Base-by-base conservation (phyloP, 2,329 filamentous ascomycete species). In the Madurella fahalii region DNA sequence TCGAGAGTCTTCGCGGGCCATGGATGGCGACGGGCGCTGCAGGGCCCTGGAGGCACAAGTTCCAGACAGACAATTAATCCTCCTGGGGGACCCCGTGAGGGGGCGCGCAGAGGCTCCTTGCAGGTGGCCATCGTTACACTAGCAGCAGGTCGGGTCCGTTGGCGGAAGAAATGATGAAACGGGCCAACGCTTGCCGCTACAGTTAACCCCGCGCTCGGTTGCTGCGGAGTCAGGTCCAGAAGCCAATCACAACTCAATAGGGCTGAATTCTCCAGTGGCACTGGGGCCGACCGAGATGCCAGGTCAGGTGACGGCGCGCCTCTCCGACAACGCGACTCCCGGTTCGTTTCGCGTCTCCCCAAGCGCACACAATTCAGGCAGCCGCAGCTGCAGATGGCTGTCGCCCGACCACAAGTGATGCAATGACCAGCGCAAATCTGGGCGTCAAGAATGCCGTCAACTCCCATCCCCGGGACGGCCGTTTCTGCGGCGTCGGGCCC, bases 381-480 rank as follows among this genome's bases (percentile, higher is more conserved):
- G 34, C 11, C 9, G 34, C 34, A 37, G 34, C 34, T 12, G 34
- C 12, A 18, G 25, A 44, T 25, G 25, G 25, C 25, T 7, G 25
- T 25, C 25, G 25, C 25, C 25, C 42, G 30, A 44, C 7, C 18
- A 13, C 9, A 2, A 25, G 20, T 40, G 20, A 54, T 52, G 52
- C 47, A 37, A 47, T 47, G 50, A 55, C 30, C 18, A 25, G 13
- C 12, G 18, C 15, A 25, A 2, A 8, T 49, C 52, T 53, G 50
- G 44, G 8, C 37, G 20, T 32, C 18, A 40, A 53, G 12, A 15
- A 67, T 65, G 64, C 55, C 61, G 45, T 48, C 59, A 40, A 41
- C 59, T 51, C 16, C 50, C n/a, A 57, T 58, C 18, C 61, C 54
- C 12, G 53, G 57, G 20, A 49, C 53, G 13, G 59, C 51, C 37